Conservation (phyloP, 1,284 basidiomycete genomes). For the Rugosomyces carneus region DNA sequence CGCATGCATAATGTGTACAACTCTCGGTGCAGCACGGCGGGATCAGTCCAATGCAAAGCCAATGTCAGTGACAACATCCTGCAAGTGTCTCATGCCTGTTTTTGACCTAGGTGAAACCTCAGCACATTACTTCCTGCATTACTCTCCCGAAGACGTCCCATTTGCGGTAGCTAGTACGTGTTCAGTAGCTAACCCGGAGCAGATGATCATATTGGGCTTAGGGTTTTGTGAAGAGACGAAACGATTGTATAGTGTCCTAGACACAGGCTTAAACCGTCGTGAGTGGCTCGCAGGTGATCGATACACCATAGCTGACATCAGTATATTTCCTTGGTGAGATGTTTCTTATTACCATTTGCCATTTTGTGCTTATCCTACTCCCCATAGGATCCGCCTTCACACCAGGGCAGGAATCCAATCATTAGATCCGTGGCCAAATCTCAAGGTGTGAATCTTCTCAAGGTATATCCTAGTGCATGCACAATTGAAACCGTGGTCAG, state of each 20-base stretch:
- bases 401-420: slow-evolving; percentile 43
- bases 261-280: slow-evolving; percentile 57
- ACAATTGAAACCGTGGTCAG: slow-evolving; percentile 1
- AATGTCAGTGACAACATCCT: slow-evolving; percentile 28
- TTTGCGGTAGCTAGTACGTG: slow-evolving; percentile 51
- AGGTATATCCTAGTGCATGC: background rate
- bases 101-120: background rate
- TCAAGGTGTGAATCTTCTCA: slow-evolving; percentile 35
- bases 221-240: slow-evolving; percentile 75
- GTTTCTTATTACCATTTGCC: background rate
- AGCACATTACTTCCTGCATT: slow-evolving; percentile 53
- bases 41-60: slow-evolving; percentile 74
- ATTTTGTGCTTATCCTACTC: background rate
- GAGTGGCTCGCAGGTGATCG: slow-evolving; percentile 66
- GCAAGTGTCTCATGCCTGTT: background rate
- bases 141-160: slow-evolving; percentile 56
- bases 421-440: slow-evolving; percentile 50
- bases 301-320: slow-evolving; percentile 63
- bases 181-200: background rate
- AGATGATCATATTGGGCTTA: slow-evolving; percentile 17
- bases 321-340: slow-evolving; percentile 46
- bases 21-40: slow-evolving; percentile 47
- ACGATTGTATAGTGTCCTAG: slow-evolving; percentile 71
- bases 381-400: slow-evolving; percentile 43
- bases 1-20: background rate